Evolutionary conservation across 352 stramenopile genomes (phyloP).

Genomic region (Thalassiosira livingstoniorum): DNA sequence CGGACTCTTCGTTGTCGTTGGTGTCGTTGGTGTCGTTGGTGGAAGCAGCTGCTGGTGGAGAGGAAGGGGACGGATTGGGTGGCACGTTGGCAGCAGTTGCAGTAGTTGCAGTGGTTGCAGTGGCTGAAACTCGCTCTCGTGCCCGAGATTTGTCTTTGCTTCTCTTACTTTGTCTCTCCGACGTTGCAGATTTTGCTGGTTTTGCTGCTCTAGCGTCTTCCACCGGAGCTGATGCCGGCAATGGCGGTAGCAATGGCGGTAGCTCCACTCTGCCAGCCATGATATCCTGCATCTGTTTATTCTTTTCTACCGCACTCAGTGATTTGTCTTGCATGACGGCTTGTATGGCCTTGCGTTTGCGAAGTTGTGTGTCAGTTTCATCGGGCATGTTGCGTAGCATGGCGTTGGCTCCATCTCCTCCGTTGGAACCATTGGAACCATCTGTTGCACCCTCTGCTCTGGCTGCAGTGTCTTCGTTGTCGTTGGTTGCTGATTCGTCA

Average conservation of each 20-base stretch:
- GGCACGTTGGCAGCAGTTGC: too few relatives aligned
- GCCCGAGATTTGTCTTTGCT: background rate
- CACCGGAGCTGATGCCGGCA: background rate
- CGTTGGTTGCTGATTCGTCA: background rate
- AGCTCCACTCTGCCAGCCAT: background rate
- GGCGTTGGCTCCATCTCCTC: slow-evolving; percentile 1
- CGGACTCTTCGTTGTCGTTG: background rate
- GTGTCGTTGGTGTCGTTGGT: too few relatives aligned
- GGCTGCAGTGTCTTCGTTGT: background rate
- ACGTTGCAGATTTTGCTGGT: background rate
- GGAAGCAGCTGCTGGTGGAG: too few relatives aligned
- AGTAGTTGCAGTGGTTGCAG: background rate
- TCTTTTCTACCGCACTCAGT: slow-evolving; percentile 2
- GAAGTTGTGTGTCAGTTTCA: slow-evolving; percentile 10
- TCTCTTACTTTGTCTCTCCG: background rate
- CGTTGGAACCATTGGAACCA: background rate
- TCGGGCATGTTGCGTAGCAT: slow-evolving; percentile 29
- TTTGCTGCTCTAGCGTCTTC: background rate
- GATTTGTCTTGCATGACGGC: slow-evolving; percentile 29
- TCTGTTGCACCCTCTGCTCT: background rate
- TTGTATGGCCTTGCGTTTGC: slow-evolving; percentile 29
- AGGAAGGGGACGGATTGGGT: too few relatives aligned
- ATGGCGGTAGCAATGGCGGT: background rate
- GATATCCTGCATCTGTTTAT: slow-evolving; percentile 34
- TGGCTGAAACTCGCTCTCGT: background rate